Base-by-base conservation (phyloP, 192 early-diverging fungal species). In the Podila epicladia region DNA sequence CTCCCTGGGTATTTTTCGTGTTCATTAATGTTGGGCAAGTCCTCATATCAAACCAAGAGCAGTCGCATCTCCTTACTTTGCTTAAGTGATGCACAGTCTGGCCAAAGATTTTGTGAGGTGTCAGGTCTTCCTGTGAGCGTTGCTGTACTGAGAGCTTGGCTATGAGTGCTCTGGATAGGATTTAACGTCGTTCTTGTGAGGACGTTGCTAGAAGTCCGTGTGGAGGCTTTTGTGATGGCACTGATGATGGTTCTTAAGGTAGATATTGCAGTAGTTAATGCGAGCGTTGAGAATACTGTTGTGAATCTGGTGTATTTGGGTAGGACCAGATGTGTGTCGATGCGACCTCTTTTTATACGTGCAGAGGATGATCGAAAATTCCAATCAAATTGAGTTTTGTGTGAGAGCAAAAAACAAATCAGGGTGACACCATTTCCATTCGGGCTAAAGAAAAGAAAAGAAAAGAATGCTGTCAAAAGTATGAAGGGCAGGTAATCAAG, bases 301-400 rank as follows among this genome's bases (percentile, higher is more conserved):
- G 62, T 38, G 41, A 64, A 19, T 41, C 41, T 64, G 41, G 63
- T n/a, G 63, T 45, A 41, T 64, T 64, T 33, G 41, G 63, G 24
- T 48, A 64, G 35, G 63, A 64, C 15, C 63, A 22, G 63, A 64
- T 64, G n/a, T 64, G 41, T 37, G 63, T 45, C 33, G 63, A 28
- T 7, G 41, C 41, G 63, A 38, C 63, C 33, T 64, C 41, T 64
- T 64, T 64, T 49, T 64, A 64, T 28, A 64, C 41, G 41, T 45
- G 41, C 33, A 64, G 38, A 64, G 37, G 38, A 64, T 64, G 33
- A n/a, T 64, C 15, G 38, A 64, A 64, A 48, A 64, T 49, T 19
- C 62, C 15, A 64, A 64, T 38, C 63, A 64, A 28, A 45, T 38
- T 41, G 41, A 64, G 63, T 64, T 45, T 64, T 64, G 63, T n/a